A percentile compares a stretch with the other conserved stretches of the same genome.
These are phyloP conservation scores for Monilinia aucupariae DNA, from an alignment of 2,329 filamentous ascomycete genomes.

Conservation along the genomic window DNA sequence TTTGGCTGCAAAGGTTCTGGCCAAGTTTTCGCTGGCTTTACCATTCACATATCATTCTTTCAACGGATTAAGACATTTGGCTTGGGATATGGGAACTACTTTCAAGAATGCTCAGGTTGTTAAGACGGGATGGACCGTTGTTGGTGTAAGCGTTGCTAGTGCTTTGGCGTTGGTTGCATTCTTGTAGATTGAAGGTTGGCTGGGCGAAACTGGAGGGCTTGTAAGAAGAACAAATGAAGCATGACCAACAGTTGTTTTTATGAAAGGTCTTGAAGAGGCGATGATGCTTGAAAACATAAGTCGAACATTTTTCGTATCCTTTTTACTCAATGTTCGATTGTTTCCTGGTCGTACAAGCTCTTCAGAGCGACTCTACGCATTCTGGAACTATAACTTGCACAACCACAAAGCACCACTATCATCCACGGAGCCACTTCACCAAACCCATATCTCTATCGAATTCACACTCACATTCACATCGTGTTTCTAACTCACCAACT, in stretches of 20 bases:
- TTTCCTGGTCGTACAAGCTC: background rate
- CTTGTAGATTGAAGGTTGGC: slow-evolving; percentile 18
- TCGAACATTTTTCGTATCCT: background rate
- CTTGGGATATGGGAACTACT: slow-evolving; percentile 60
- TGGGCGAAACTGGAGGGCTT: background rate
- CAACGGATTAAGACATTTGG: slow-evolving; percentile 67
- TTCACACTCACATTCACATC: too few species aligned
- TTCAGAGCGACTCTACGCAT: background rate
- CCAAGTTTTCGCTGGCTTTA: slow-evolving; percentile 55
- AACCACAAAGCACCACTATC: background rate
- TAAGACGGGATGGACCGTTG: slow-evolving; percentile 57
- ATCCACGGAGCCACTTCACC: background rate
- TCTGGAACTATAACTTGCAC: background rate
- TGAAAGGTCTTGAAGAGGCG: background rate
- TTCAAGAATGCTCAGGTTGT: slow-evolving; percentile 61
- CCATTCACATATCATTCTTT: slow-evolving; percentile 64
- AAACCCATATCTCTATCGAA: background rate
- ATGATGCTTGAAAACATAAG: background rate
- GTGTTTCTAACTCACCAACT: background rate
- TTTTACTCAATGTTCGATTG: background rate
- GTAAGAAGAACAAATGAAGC: slow-evolving; percentile 4
- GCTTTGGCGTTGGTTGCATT: slow-evolving; percentile 36
- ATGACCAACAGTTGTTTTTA: background rate
- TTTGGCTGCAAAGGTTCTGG: slow-evolving; percentile 49
- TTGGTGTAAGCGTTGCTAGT: slow-evolving; percentile 50